Evolutionary conservation across 305 asterid genomes (phyloP).

Genomic region (Fraxinus nigra): DNA sequence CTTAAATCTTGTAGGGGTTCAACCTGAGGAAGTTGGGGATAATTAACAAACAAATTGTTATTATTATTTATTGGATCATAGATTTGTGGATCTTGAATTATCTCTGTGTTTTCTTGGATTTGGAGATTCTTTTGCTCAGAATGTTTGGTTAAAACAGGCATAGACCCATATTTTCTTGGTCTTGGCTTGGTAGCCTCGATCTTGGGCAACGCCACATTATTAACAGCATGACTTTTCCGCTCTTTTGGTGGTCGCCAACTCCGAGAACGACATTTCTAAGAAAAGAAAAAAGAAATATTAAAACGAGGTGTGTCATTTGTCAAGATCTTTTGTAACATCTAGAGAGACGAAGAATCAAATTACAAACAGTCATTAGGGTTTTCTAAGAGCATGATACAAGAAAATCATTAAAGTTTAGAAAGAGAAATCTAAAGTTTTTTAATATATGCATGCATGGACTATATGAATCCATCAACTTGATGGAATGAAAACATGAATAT

Average conservation of each 20-base stretch:
- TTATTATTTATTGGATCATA: background rate
- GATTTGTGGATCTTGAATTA: background rate
- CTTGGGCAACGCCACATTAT: background rate
- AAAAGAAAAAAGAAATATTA: background rate
- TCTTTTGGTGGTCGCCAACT: slow-evolving; percentile 25
- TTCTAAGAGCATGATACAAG: background rate
- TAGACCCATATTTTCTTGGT: slow-evolving; percentile 19
- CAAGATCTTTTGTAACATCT: background rate
- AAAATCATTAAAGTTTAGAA: too few species aligned
- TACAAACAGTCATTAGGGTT: background rate
- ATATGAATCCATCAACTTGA: background rate
- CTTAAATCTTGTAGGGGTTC: background rate
- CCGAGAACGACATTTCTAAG: slow-evolving; percentile 39
- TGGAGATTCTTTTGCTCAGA: background rate
- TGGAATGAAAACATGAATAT: background rate
- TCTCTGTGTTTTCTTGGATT: too few species aligned
- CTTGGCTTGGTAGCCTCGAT: slow-evolving; percentile 4
- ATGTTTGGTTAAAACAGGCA: slow-evolving; percentile 9
- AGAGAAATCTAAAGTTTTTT: too few species aligned
- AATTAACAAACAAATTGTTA: background rate
- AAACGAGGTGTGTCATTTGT: background rate
- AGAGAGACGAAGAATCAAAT: background rate
- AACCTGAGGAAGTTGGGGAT: slow-evolving; percentile 2
- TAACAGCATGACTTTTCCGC: background rate
- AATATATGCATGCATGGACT: background rate